Evolutionary conservation across 805 yeast genomes (phyloP), one percentile per base, ranked within the genome.

Genomic region (Ogataea philodendri): DNA sequence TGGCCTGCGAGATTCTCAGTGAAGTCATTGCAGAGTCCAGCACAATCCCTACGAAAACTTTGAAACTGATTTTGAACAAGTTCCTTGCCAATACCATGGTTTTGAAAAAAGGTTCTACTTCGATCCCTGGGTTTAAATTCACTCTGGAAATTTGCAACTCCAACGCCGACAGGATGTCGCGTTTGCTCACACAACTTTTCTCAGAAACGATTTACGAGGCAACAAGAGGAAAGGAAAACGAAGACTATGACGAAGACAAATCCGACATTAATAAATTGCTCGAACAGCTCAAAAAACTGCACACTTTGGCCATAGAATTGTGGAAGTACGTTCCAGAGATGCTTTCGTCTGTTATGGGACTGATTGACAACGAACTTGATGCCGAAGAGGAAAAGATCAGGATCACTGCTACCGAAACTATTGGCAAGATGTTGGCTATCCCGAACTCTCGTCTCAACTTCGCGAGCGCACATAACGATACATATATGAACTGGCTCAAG

Each of bases 311-410:
- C 0, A 61, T 79, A 2, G 81, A 80, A 41, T 63, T 88, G 2
- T 89, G 96, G 96, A 74, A 68, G 47, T 69, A 74, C 33, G 79
- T 78, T 0, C 96, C 96, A 0, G 93, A 83, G 30, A 62, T 84
- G 14, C 65, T 85, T 8, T 69, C 74, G 3, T 76, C 93, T 1
- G 82, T 84, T 0, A 75, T 84, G 69, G 93, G 95, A 0, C 71
- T 85, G 33, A 64, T 88, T 4, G 85, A 84, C 46, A 87, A 84
- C 49, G 95, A 88, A 46, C 62, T 88, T 26, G 77, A 76, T 39
- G 86, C 95, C 0, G 84, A 81, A 26, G 74, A 78, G 45, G 77
- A 74, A 19, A 57, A 66, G 10, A 66, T 84, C 13, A 70, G 96
- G 44, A 54, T 69, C 0, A 58, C 82, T 35, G 88, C 95, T 0